These are phyloP conservation scores for Tylopilus plumbeoviolaceoides DNA, from an alignment of 768 basidiomycete genomes.

Conservation along the genomic window DNA sequence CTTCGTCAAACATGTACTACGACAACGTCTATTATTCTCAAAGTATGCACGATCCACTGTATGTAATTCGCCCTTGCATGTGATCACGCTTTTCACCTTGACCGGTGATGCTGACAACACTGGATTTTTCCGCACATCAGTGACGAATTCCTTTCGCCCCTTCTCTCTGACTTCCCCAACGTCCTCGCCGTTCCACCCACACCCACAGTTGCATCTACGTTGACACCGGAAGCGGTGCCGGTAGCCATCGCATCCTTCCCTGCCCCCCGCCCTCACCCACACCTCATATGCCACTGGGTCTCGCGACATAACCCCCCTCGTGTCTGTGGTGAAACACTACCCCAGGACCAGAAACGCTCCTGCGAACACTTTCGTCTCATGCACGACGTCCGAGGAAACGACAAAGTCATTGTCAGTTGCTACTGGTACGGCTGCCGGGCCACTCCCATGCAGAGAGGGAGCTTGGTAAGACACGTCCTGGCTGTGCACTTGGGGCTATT, in stretches of 20 bases:
- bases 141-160: constrained; percentile 14
- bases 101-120: background rate
- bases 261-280: background rate
- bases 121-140: background rate
- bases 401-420: constrained; percentile 10
- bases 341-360: constrained; percentile 4
- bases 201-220: background rate
- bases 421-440: constrained; percentile 12
- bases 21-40: background rate
- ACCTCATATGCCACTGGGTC: constrained; percentile 14
- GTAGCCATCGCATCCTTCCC: background rate
- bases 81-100: background rate
- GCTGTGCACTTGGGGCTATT: constrained; percentile 16
- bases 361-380: constrained; percentile 14
- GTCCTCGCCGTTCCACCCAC: no score
- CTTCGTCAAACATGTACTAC: background rate
- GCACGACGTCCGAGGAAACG: constrained; percentile 18
- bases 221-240: background rate
- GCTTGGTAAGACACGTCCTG: constrained; percentile 16
- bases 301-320: background rate
- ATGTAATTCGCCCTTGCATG: background rate
- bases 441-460: constrained; percentile 20
- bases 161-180: constrained; percentile 1
- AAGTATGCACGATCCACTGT: constrained; percentile 9
- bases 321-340: constrained; percentile 8